Percentiles rank a stretch among this genome's conserved stretches.
phyloP scores from a whole-genome alignment of 495 filamentous ascomycete species.

The Neurospora sp. region DNA sequence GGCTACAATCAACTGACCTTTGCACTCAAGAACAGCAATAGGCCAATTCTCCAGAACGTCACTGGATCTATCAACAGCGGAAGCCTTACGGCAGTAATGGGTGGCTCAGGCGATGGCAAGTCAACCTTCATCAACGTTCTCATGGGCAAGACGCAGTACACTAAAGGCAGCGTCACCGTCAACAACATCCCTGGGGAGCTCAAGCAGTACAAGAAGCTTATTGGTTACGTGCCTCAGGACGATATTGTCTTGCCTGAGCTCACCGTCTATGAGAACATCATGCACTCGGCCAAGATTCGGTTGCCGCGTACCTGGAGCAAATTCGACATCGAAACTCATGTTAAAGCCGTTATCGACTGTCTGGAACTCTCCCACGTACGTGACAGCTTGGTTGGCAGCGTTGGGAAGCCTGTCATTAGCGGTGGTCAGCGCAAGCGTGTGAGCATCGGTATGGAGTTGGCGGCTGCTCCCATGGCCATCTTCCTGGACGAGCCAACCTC shows the following conservation, averaged over 20 bases:
- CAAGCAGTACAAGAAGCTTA: constrained; percentile 41
- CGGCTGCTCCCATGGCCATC: constrained; percentile 54
- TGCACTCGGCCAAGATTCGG: constrained; percentile 42
- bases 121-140: constrained; percentile 42
- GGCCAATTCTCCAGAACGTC: constrained; percentile 39
- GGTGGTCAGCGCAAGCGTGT: constrained; percentile 42
- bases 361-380: constrained; percentile 35
- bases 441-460: constrained; percentile 50
- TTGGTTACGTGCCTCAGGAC: constrained; percentile 47
- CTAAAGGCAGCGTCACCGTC: constrained; percentile 33
- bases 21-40: constrained; percentile 28
- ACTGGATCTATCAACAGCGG: constrained; percentile 42
- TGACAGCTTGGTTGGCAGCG: constrained; percentile 32
- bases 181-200: constrained; percentile 39
- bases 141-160: constrained; percentile 39
- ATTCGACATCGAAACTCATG: constrained; percentile 29
- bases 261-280: constrained; percentile 43
- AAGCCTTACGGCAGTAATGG: constrained; percentile 40
- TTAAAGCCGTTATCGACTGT: constrained; percentile 35
- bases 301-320: constrained; percentile 33
- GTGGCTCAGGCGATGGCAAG: constrained; percentile 41
- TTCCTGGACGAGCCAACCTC: constrained; percentile 60
- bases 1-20: constrained; percentile 36
- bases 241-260: constrained; percentile 41
- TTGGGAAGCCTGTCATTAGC: constrained; percentile 35